Percentiles rank a stretch among this genome's conserved stretches.
phyloP scores from a whole-genome alignment of 306 rosid species.

The Cicer chorassanicum region DNA sequence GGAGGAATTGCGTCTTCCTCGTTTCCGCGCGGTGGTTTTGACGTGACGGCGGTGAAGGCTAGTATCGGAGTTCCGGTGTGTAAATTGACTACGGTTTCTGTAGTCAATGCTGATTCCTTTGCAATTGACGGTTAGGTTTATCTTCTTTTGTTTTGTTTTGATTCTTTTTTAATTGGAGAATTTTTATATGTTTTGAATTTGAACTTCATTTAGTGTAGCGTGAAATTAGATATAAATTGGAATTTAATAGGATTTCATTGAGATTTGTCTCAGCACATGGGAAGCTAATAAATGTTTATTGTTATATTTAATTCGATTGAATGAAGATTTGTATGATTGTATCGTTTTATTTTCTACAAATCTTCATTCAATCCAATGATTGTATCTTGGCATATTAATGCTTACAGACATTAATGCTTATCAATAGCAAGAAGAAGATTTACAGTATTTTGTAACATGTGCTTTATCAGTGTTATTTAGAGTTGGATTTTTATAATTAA shows the following conservation, averaged over 20 bases:
- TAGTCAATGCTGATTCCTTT: constrained; percentile 42
- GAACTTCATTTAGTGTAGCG: background rate
- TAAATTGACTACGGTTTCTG: constrained; percentile 55
- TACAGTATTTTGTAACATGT: background rate
- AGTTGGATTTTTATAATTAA: background rate
- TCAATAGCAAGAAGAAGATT: background rate
- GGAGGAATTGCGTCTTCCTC: constrained; percentile 47
- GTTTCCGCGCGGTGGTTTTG: constrained; percentile 50
- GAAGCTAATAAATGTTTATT: background rate
- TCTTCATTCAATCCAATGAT: too few relatives aligned
- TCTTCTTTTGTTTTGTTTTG: constrained; percentile 13
- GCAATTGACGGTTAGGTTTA: constrained; percentile 45
- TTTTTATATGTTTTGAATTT: constrained; percentile 28
- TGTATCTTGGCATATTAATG: background rate
- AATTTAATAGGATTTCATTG: constrained; percentile 1
- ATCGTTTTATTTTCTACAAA: too few relatives aligned
- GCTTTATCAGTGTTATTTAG: background rate
- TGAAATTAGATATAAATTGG: background rate
- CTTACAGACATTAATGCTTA: background rate
- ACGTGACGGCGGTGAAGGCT: constrained; percentile 48
- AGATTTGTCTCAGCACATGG: background rate
- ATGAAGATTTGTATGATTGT: background rate
- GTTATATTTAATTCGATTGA: constrained; percentile 9
- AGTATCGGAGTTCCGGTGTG: constrained; percentile 57
- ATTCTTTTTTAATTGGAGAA: constrained; percentile 12